A percentile compares a stretch with the other conserved stretches of the same genome.
Evolutionary conservation across 2,329 filamentous ascomycete genomes (phyloP).

Genomic region (Pseudonectria buxi): DNA sequence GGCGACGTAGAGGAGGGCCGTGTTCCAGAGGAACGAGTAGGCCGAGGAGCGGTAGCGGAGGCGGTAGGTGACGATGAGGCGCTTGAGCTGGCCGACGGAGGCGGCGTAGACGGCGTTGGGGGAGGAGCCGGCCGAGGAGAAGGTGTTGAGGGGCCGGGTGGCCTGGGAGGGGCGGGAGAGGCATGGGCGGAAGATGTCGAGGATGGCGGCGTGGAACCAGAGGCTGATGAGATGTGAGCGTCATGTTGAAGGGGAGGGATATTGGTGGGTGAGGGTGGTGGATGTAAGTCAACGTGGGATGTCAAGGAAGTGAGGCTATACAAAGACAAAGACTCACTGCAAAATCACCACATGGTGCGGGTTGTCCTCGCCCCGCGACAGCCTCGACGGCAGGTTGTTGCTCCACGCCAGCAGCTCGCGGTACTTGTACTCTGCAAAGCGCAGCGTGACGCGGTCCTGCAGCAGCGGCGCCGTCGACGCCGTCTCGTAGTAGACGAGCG

Average conservation of each 20-base stretch:
- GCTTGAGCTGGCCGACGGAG: conserved; percentile 32
- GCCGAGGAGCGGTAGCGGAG: conserved; percentile 25
- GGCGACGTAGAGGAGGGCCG: conserved; percentile 31
- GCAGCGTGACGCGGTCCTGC: conserved; percentile 6
- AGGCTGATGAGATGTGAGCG: conserved; percentile 21
- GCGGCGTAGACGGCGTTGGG: conserved; percentile 26
- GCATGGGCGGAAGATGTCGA: conserved; percentile 27
- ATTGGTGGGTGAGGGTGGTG: too few species aligned
- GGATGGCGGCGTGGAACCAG: conserved; percentile 33
- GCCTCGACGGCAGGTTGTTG: conserved; percentile 21
- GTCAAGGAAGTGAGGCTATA: too few species aligned
- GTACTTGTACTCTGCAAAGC: conserved; percentile 31
- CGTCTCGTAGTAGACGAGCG: conserved; percentile 20
- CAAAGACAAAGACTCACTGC: conserved; percentile 23
- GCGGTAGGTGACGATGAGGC: conserved; percentile 30
- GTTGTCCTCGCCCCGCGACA: conserved; percentile 20
- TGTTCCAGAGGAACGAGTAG: conserved; percentile 35
- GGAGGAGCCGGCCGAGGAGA: conserved; percentile 21
- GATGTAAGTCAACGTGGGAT: too few species aligned
- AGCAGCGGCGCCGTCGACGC: conserved; percentile 2
- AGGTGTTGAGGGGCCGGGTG: conserved; percentile 17
- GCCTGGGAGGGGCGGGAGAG: conserved; percentile 5
- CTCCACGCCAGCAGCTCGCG: conserved; percentile 33
- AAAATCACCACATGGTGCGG: conserved; percentile 30
- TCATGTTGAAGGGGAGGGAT: too few species aligned